A percentile compares a stretch with the other conserved stretches of the same genome.
phyloP scores from a whole-genome alignment of 768 basidiomycete species.

The Naganishia vaughanmartiniae region DNA sequence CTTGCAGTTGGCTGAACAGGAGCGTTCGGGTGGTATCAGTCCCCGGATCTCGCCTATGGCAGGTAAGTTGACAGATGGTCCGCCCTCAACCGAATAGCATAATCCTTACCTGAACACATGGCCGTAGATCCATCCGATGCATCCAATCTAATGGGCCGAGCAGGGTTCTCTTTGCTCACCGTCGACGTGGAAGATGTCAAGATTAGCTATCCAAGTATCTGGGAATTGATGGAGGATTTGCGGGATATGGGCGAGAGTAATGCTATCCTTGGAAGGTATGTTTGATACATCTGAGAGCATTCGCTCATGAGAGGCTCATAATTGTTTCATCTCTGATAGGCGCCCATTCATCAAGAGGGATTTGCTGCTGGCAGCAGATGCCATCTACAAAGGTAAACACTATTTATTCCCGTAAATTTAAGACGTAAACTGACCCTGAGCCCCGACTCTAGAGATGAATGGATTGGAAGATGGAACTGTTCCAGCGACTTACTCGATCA shows the following conservation, averaged over 20 bases:
- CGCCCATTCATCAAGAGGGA: slow-evolving; percentile 72
- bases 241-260: slow-evolving; percentile 95
- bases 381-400: slow-evolving; percentile 79
- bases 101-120: neutral
- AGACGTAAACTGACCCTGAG: neutral
- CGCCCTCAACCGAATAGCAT: neutral
- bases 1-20: slow-evolving; percentile 86
- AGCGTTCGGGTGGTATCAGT: slow-evolving; percentile 94
- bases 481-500: slow-evolving; percentile 93
- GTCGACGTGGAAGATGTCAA: slow-evolving; percentile 92
- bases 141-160: slow-evolving; percentile 84
- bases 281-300: slow-evolving; percentile 55
- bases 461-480: slow-evolving; percentile 77
- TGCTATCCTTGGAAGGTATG: slow-evolving; percentile 67
- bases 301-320: slow-evolving; percentile 8
- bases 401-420: neutral
- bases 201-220: slow-evolving; percentile 88
- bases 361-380: slow-evolving; percentile 82
- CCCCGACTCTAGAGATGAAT: slow-evolving; percentile 64
- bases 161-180: slow-evolving; percentile 88
- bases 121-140: slow-evolving; percentile 80
- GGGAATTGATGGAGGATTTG: slow-evolving; percentile 92
- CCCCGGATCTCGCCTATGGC: slow-evolving; percentile 97
- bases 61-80: slow-evolving; percentile 56
- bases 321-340: slow-evolving; percentile 53